Evolutionary conservation across 306 rosid genomes (phyloP).

Genomic region (Prunus salicina): DNA sequence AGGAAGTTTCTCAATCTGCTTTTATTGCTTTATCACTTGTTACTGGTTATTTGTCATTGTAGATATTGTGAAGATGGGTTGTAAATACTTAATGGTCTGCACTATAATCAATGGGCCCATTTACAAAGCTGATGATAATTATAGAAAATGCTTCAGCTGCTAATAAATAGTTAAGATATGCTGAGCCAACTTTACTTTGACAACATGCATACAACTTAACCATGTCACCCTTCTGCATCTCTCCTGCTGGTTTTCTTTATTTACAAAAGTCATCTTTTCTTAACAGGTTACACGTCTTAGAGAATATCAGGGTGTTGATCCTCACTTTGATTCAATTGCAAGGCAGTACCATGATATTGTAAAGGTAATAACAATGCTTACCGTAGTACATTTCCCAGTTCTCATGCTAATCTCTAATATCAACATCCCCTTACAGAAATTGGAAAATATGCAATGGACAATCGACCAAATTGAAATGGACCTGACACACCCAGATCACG

Average conservation of each 20-base stretch:
- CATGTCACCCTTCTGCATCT: neutral
- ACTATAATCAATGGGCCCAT: too few relatives aligned
- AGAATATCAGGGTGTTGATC: slow-evolving; percentile 91
- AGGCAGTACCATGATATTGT: slow-evolving; percentile 85
- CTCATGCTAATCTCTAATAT: neutral
- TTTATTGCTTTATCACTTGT: neutral
- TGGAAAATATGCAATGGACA: slow-evolving; percentile 93
- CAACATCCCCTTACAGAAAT: slow-evolving; percentile 52
- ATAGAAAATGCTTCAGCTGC: neutral
- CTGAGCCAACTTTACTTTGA: neutral
- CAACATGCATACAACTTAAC: neutral
- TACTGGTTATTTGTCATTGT: neutral
- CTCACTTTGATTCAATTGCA: slow-evolving; percentile 84
- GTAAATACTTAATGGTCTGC: neutral
- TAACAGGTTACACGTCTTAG: slow-evolving; percentile 73
- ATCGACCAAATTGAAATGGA: slow-evolving; percentile 89
- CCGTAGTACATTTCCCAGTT: neutral
- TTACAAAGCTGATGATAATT: neutral
- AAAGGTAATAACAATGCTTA: slow-evolving; percentile 39
- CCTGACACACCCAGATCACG: slow-evolving; percentile 63
- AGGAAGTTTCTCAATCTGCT: neutral
- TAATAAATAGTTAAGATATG: neutral
- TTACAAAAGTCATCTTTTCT: neutral
- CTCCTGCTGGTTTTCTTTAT: neutral
- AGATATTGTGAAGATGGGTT: neutral